Evolutionary conservation across 257 asterid species (phyloP).

Genomic region (Scutellaria baicalensis): DNA sequence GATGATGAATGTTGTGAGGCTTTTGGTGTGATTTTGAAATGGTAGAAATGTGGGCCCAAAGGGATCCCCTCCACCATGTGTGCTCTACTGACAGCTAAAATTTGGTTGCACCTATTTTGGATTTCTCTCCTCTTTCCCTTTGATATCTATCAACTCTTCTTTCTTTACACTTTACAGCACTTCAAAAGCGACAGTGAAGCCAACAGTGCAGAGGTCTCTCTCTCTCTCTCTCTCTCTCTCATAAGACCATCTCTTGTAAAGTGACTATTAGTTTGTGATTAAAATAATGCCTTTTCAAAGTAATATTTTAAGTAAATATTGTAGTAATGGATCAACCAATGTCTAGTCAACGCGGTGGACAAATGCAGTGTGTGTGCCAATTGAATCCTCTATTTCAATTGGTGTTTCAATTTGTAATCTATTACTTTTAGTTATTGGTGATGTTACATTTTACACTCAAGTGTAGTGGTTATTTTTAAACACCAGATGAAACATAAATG

Average conservation of each 20-base stretch:
- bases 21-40: not conserved
- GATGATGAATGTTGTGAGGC: not conserved
- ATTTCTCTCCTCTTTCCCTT: not conserved
- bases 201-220: not conserved
- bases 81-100: not conserved
- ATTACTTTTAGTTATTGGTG: too few species aligned
- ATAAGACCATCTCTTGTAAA: not conserved
- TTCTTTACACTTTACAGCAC: conserved; percentile 21
- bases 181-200: conserved; percentile 21
- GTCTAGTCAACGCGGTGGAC: too few species aligned
- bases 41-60: not conserved
- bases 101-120: not conserved
- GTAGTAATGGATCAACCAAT: too few species aligned
- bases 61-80: conserved; percentile 14
- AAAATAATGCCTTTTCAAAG: too few species aligned
- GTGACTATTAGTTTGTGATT: not conserved
- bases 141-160: conserved; percentile 16
- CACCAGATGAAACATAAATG: too few species aligned
- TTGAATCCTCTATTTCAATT: too few species aligned
- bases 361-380: too few species aligned
- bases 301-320: too few species aligned
- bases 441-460: too few species aligned
- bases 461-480: too few species aligned
- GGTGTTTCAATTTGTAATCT: too few species aligned
- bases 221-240: too few species aligned